Percentiles rank a stretch among this genome's conserved stretches.
phyloP scores from a whole-genome alignment of 345 rosid genomes.

The Laguncularia racemosa region DNA sequence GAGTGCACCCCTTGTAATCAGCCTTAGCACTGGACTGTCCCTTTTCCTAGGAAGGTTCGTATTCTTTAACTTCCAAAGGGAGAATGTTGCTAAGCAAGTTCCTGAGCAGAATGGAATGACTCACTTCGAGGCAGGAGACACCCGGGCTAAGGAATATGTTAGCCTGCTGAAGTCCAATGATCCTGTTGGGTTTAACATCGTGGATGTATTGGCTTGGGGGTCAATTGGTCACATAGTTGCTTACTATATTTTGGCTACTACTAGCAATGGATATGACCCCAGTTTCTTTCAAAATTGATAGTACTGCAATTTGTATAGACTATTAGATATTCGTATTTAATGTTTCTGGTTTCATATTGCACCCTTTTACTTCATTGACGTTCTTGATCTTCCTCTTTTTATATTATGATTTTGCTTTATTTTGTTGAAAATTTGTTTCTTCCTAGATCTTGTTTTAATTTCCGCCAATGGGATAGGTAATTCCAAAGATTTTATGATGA shows the following conservation, averaged over 20 bases:
- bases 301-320: too few relatives aligned
- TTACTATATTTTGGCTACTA: slow-evolving; percentile 92
- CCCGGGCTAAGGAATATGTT: slow-evolving; percentile 85
- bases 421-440: too few relatives aligned
- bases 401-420: too few relatives aligned
- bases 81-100: slow-evolving; percentile 92
- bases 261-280: slow-evolving; percentile 92
- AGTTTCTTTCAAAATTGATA: slow-evolving; percentile 38
- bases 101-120: slow-evolving; percentile 95
- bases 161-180: slow-evolving; percentile 92
- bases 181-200: slow-evolving; percentile 91
- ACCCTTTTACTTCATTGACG: background rate
- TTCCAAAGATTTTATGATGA: too few relatives aligned
- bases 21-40: slow-evolving; percentile 95
- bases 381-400: background rate
- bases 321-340: too few relatives aligned
- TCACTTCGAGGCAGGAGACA: slow-evolving; percentile 94
- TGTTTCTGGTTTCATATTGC: background rate
- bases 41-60: slow-evolving; percentile 93
- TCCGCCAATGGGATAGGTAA: too few relatives aligned
- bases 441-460: too few relatives aligned
- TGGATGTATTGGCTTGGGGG: slow-evolving; percentile 99
- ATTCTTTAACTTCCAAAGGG: slow-evolving; percentile 99
- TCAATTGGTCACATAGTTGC: slow-evolving; percentile 97
- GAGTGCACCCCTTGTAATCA: slow-evolving; percentile 62